Evolutionary conservation across 352 stramenopile species (phyloP).

Genomic region (Thraustotheca clavata): DNA sequence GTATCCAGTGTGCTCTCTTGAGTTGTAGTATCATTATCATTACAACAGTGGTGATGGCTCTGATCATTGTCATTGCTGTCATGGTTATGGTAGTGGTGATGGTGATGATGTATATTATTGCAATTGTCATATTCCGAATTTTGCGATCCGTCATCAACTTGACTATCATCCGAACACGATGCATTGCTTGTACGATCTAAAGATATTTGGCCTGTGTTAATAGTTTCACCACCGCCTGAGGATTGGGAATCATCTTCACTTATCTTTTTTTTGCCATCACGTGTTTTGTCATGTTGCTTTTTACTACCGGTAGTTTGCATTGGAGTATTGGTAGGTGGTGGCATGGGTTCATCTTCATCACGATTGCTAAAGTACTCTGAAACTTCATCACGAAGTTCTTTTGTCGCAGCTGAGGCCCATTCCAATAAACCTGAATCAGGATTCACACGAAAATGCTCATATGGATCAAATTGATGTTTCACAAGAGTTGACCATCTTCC

Average conservation of each 20-base stretch:
- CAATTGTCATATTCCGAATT: too few species aligned
- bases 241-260: too few species aligned
- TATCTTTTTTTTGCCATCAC: too few species aligned
- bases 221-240: too few species aligned
- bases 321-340: not conserved
- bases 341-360: conserved; percentile 3
- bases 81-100: not conserved
- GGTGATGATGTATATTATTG: not conserved
- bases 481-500: not conserved
- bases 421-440: not conserved
- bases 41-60: not conserved
- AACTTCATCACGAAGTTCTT: not conserved
- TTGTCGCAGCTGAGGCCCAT: not conserved
- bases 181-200: too few species aligned
- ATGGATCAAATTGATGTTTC: conserved; percentile 2
- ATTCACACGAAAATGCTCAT: not conserved
- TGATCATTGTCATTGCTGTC: not conserved
- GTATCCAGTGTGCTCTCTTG: not conserved
- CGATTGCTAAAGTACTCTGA: not conserved
- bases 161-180: not conserved
- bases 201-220: too few species aligned
- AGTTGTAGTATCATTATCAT: not conserved
- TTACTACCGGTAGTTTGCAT: not conserved
- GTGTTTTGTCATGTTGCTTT: not conserved
- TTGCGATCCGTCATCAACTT: too few species aligned